phyloP scores from a whole-genome alignment of 139 green algal species.

The Chlamydomonas incerta region DNA sequence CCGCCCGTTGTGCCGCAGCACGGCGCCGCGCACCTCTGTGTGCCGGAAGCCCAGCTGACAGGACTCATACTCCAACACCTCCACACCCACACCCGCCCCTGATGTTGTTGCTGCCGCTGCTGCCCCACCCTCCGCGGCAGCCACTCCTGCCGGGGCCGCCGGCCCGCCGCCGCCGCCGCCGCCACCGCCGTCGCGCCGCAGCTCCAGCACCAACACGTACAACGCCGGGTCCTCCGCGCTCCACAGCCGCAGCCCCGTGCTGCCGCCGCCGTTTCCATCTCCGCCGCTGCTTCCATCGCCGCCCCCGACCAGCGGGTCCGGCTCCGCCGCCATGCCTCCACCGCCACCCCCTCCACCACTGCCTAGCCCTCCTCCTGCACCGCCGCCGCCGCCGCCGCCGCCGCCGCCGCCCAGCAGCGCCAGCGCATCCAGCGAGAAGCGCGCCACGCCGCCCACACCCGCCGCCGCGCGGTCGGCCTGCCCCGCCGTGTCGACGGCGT shows the following conservation, averaged over 20 bases:
- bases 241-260: constrained; percentile 71
- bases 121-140: too few species aligned
- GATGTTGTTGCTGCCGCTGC: too few species aligned
- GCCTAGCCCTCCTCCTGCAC: neutral
- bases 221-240: constrained; percentile 85
- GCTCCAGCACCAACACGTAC: constrained; percentile 86
- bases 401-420: neutral
- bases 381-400: neutral
- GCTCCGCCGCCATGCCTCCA: too few species aligned
- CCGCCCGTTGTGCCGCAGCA: constrained; percentile 88
- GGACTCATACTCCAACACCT: constrained; percentile 80
- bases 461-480: neutral
- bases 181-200: constrained; percentile 44
- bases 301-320: too few species aligned
- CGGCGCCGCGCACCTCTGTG: constrained; percentile 64
- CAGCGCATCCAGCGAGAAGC: neutral
- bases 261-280: too few species aligned
- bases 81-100: too few species aligned
- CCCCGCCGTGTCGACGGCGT: constrained; percentile 15
- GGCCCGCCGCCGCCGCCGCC: neutral
- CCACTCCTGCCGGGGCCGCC: too few species aligned
- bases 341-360: too few species aligned
- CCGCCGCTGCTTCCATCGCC: too few species aligned
- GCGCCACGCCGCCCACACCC: constrained; percentile 15
- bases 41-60: constrained; percentile 88